Conservation (phyloP, 2,329 filamentous ascomycete species). For the Zarea fungicola region DNA sequence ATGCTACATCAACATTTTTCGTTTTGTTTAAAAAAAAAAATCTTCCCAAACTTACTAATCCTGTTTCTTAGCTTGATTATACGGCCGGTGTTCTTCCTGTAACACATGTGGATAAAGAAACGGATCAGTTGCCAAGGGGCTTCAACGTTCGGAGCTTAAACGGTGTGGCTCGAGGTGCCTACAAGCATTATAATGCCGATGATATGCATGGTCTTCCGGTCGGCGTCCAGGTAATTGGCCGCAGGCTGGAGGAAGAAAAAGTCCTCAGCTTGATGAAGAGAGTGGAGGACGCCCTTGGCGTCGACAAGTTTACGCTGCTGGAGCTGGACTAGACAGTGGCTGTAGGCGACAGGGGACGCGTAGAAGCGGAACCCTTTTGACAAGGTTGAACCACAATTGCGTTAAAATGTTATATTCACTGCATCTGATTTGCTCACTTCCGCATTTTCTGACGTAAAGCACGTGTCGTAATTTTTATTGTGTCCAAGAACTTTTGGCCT, state of each 20-base stretch:
- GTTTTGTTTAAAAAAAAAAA: slow-evolving; percentile 9
- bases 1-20: slow-evolving; percentile 27
- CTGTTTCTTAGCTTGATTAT: slow-evolving; percentile 67
- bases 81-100: slow-evolving; percentile 77
- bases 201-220: slow-evolving; percentile 87
- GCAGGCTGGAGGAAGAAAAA: slow-evolving; percentile 80
- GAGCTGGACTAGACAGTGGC: slow-evolving; percentile 44
- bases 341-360: no score
- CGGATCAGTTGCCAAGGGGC: slow-evolving; percentile 58
- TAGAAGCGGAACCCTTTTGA: neutral
- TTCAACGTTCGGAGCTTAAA: slow-evolving; percentile 65
- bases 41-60: neutral
- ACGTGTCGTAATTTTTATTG: neutral
- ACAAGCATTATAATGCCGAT: slow-evolving; percentile 75
- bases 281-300: slow-evolving; percentile 67
- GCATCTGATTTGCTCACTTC: neutral
- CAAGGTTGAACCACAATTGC: neutral
- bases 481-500: neutral
- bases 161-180: slow-evolving; percentile 74
- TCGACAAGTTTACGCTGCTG: slow-evolving; percentile 47
- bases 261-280: slow-evolving; percentile 75
- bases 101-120: slow-evolving; percentile 68
- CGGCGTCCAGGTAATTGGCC: slow-evolving; percentile 76
- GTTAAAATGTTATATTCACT: neutral
- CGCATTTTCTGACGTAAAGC: neutral